Evolutionary conservation across 2,329 filamentous ascomycete species (phyloP), one percentile per base, ranked within the genome.

Genomic region (Pseudomassariella vexata): DNA sequence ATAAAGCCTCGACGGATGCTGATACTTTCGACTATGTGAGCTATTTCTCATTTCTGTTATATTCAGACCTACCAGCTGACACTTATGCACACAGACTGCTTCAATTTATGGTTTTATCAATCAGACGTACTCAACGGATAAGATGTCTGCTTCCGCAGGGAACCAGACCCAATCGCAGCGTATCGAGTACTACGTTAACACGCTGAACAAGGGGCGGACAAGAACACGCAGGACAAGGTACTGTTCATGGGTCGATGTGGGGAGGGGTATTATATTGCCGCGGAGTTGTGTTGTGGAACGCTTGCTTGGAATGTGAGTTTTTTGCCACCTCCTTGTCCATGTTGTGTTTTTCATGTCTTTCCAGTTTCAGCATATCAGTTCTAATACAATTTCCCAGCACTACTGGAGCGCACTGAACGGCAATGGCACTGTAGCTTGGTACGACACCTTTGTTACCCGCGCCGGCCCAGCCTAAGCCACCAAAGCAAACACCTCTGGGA

Each of bases 211-310:
- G 4, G 51, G 5, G 41, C 43, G 9, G 56, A 56, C n/a, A 51
- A 55, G 8, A 65, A 62, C 29, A 66, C 69, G 10, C 59, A 65
- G 19, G 85, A 83, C 61, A 80, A 82, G 47, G 64, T 87, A 8
- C 50, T 86, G 19, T 79, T 79, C 54, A 65, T 84, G 53, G 80
- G 74, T 3, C 74, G 82, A 23, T 82, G 86, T 48, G 82, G 82
- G 15, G 71, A 86, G 55, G 82, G 82, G 9, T 75, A 62, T 44
- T 73, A 78, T 41, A 79, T 78, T 41, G 66, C 66, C 6, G 80
- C 79, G 10, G 76, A 84, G 55, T 62, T 64, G 18, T 80, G 66
- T 51, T 85, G 82, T 44, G 79, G 79, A 28, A 84, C 79, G 0
- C 70, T 75, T 2, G 75, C 73, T 3, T 85, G 80, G 81, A 79